Evolutionary conservation across 2,329 filamentous ascomycete species (phyloP), one percentile per base, ranked within the genome.

Genomic region (Zymoseptoria brevis): DNA sequence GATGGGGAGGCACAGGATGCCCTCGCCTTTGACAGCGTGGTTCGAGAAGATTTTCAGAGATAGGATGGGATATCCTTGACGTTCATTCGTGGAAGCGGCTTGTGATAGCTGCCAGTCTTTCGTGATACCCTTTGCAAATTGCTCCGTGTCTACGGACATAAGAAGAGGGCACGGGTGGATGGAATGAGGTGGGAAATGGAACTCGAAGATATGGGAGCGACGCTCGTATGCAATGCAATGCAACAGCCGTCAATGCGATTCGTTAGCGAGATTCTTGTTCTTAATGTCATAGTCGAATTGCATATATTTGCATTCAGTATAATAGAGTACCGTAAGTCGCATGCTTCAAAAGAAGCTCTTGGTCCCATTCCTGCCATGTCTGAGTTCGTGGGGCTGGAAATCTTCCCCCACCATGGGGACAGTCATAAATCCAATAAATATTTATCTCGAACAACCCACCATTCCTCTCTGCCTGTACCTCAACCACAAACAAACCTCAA

Each of bases 401-500:
- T 29, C 13, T 45, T 16, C 16, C 35, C 35, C 35, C 35, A 45
- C 35, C 35, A 45, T 29, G 1, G 22, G 22, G 22, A 24, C 35
- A 41, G 35, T 41, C 35, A 45, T 45, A 45, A 41, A 41, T 13
- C 11, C 35, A 16, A 16, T 41, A 41, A 45, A 45, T 45, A 45
- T 45, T 45, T 45, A 45, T 16, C 13, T 16, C 35, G 13, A 13
- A n/a, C 35, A n/a, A 45, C 53, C 55, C 55, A 30, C 55, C 55
- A 51, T n/a, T 29, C 30, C 24, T 19, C 21, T 24, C 21, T 19
- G 16, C 53, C 29, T 30, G 29, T 41, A 41, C 19, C 19, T 48
- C 30, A 9, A 22, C 11, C 50, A 45, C 13, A 29, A 60, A 22
- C 21, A 51, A 16, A 13, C 13, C 11, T 16, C 56, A 70, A 57